Conservation (phyloP, 176 grass and related monocot genomes). For the Aegilops speltoides region DNA sequence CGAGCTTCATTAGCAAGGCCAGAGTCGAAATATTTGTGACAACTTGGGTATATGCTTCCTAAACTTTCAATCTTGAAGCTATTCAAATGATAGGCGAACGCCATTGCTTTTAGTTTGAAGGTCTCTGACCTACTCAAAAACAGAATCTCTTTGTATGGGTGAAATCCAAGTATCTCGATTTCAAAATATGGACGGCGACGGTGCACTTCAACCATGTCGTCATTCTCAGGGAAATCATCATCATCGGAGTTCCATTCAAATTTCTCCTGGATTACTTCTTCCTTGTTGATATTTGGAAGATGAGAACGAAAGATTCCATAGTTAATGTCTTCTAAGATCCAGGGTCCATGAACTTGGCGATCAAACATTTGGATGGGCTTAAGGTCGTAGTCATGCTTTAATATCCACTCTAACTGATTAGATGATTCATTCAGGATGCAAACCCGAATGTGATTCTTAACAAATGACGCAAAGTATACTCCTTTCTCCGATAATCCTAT, state of each 20-base stretch:
- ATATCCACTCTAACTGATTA: neutral
- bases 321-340: neutral
- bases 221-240: neutral
- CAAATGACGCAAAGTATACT: neutral
- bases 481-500: neutral
- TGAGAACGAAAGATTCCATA: neutral
- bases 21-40: neutral
- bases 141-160: neutral
- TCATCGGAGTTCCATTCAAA: neutral
- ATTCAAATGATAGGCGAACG: neutral
- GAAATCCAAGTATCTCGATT: neutral
- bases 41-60: neutral
- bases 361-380: neutral
- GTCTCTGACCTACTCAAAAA: neutral
- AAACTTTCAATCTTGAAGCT: neutral
- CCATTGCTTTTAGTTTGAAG: neutral
- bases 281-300: neutral
- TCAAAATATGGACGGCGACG: neutral
- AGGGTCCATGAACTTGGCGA: neutral
- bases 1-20: neutral
- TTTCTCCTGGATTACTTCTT: neutral
- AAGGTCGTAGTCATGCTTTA: neutral
- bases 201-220: no score
- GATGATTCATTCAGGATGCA: neutral
- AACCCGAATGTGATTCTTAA: neutral